Evolutionary conservation across 805 yeast species (phyloP).

Genomic region (Phaffomyces antillensis): DNA sequence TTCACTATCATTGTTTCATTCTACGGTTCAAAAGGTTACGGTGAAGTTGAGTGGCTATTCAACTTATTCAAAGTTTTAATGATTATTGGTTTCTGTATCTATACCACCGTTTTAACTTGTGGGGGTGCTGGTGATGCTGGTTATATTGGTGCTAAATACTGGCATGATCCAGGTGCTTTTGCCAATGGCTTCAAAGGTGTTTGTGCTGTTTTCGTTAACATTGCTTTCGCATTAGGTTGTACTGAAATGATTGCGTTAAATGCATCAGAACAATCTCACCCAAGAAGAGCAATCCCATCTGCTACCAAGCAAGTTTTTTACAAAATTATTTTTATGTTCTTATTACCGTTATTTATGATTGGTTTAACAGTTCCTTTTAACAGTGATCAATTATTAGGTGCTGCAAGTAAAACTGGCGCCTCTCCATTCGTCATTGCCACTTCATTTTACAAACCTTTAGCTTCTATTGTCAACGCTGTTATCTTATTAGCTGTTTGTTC

Average conservation of each 20-base stretch:
- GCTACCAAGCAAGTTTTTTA: conserved; percentile 51
- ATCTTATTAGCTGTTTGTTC: conserved; percentile 55
- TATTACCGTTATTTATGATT: conserved; percentile 38
- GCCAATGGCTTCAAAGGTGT: conserved; percentile 50
- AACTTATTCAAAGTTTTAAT: conserved; percentile 59
- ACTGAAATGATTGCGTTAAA: conserved; percentile 51
- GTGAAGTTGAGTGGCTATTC: conserved; percentile 59
- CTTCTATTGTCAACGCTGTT: conserved; percentile 59
- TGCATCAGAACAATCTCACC: conserved; percentile 41
- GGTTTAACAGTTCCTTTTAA: conserved; percentile 51
- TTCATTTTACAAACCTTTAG: conserved; percentile 48
- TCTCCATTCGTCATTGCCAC: conserved; percentile 70
- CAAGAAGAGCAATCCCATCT: conserved; percentile 48
- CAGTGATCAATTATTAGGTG: conserved; percentile 36
- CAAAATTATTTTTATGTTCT: conserved; percentile 45
- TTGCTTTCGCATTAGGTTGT: conserved; percentile 58
- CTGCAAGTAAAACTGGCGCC: conserved; percentile 36
- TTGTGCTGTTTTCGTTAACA: conserved; percentile 43
- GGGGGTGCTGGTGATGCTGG: conserved; percentile 38
- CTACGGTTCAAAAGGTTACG: conserved; percentile 51
- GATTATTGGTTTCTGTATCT: conserved; percentile 49
- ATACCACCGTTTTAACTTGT: conserved; percentile 38
- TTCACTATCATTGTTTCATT: conserved; percentile 40
- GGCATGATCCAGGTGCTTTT: conserved; percentile 51
- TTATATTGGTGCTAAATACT: conserved; percentile 43